Evolutionary conservation across 176 grass and related monocot species (phyloP), one percentile per base, ranked within the genome.

Genomic region (Urochloa ruziziensis): DNA sequence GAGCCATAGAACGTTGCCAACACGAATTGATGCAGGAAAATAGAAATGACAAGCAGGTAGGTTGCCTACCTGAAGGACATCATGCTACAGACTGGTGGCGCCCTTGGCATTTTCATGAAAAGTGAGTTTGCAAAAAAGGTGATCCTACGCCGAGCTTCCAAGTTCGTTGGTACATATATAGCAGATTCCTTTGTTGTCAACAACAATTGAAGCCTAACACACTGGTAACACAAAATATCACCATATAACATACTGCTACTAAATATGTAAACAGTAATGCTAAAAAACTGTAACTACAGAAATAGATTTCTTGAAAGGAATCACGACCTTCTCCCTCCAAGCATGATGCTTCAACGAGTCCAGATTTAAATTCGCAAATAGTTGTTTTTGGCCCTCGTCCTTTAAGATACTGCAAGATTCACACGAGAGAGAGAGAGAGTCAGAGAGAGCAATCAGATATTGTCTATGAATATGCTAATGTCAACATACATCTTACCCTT

Each of bases 81-180:
- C 96, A 99, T 99, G 43, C 81, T 81, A 44, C 68, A 83, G 67
- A 99, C 91, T 73, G 78, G 80, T 78, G 89, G 96, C 81, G 96
- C 89, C 59, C 9, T 59, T 70, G 93, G 96, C 93, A 99, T 92
- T 52, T 70, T 90, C 96, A 99, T 99, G 83, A 96, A 99, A 80
- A 99, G 85, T 65, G 96, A 99, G 84, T 99, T 99, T 60, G 96
- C 89, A 89, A 99, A 99, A 76, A 99, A 99, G 37, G 93, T 99
- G 42, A 99, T 96, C 54, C 96, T 95, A 48, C 96, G 91, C 39
- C 88, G 93, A 80, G 96, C 96, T 60, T 99, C 96, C 80, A 95
- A 86, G 63, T 96, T 96, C 0, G 81, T 85, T 16, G 96, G 96
- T 43, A 96, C 87, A 74, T 93, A 86, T 80, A 94, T 95, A 79